Base-by-base conservation (phyloP, 768 basidiomycete species). In the Boletellus ananiceps region DNA sequence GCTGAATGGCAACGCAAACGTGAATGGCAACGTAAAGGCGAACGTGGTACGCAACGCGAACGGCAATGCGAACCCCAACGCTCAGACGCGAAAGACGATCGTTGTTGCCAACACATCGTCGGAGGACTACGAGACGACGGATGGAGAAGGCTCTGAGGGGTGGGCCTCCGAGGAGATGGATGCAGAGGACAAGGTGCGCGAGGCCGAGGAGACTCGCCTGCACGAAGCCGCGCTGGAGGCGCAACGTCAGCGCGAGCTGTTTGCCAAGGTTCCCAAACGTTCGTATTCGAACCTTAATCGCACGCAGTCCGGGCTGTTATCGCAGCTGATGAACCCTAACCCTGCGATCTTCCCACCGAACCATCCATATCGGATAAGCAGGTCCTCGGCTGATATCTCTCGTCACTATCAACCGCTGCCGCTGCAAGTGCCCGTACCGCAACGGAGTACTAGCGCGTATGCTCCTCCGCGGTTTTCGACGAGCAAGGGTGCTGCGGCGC, bases 301-400 rank as follows among this genome's bases (percentile, higher is more conserved):
- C 46, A 71, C 76, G 9, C 67, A 70, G 40, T 78, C 77, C 8
- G 88, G 87, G 4, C 65, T 86, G 37, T 68, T 89, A 46, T 79
- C 79, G 23, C 80, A 80, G 63, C 67, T 91, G 37, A 74, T 91
- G 74, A 83, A 89, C 54, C 88, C 88, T 0, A 78, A 84, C 58
- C 82, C 83, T 16, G 60, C 70, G 12, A 69, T 81, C 27, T 77
- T 86, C 58, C 83, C 84, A 5, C 64, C 67, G 1, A 75, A 71
- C 35, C 84, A 83, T 63, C 79, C 83, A 2, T 84, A 81, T 65
- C 72, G 79, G 51, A 65, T 72, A 14, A 79, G 71, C 15, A 76
- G 73, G 48, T 74, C 75, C 8, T 68, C 69, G 15, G 75, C 78
- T 16, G 77, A 82, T 56, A 71, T 84, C 37, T 41, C 57, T 8